Evolutionary conservation across 2,329 filamentous ascomycete genomes (phyloP).

Genomic region (Colletotrichum eleusines): DNA sequence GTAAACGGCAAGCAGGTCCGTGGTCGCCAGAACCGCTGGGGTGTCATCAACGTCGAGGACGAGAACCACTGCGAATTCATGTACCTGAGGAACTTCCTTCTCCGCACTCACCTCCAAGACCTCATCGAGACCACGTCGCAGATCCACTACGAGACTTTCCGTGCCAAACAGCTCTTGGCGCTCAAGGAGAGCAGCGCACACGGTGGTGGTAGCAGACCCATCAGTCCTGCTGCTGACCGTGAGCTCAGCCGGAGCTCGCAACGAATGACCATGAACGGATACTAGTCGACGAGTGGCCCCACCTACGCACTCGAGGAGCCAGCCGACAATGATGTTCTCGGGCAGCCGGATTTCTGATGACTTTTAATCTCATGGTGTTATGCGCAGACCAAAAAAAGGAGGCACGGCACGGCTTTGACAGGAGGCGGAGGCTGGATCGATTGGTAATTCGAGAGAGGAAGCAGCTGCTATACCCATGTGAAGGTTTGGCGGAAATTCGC

Average conservation of each 20-base stretch:
- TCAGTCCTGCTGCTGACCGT: constrained; percentile 93
- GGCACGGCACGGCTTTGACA: constrained; percentile 34
- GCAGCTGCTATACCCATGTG: constrained; percentile 15
- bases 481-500: constrained; percentile 27
- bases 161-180: constrained; percentile 96
- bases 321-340: constrained; percentile 38
- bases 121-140: constrained; percentile 99
- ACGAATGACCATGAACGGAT: constrained; percentile 98
- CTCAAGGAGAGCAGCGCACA: constrained; percentile 98
- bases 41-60: constrained; percentile 99
- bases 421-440: constrained; percentile 32
- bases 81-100: constrained; percentile 97
- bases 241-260: constrained; percentile 98
- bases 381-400: constrained; percentile 38
- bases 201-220: constrained; percentile 85
- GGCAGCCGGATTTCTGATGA: constrained; percentile 37
- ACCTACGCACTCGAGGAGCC: constrained; percentile 36
- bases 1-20: constrained; percentile 98
- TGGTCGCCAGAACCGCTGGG: constrained; percentile 98
- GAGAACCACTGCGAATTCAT: constrained; percentile 99
- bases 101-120: constrained; percentile 97
- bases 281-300: constrained; percentile 66
- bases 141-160: constrained; percentile 99
- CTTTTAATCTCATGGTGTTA: constrained; percentile 42
- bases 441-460: constrained; percentile 15